A percentile compares a stretch with the other conserved stretches of the same genome.
These are phyloP conservation scores for Coemansia sp. DNA, from an alignment of 192 early-diverging fungal genomes.

Conservation along the genomic window DNA sequence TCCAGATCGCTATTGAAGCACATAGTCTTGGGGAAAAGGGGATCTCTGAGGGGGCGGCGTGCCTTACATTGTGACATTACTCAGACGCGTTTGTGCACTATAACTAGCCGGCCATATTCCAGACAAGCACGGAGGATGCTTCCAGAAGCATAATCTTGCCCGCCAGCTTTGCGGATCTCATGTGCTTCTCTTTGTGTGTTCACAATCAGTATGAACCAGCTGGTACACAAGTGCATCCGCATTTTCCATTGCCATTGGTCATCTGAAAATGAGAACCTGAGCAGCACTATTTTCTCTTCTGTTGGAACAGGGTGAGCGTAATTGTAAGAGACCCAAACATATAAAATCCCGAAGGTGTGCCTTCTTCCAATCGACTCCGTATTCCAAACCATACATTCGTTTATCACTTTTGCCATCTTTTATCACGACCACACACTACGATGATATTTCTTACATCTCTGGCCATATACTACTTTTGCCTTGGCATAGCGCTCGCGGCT, in stretches of 20 bases:
- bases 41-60: neutral
- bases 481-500: neutral
- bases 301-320: neutral
- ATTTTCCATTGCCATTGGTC: neutral
- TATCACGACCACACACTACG: neutral
- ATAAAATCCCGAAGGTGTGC: too few relatives aligned
- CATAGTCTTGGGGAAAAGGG: neutral
- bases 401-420: neutral
- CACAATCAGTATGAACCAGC: constrained; percentile 2
- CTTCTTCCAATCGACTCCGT: neutral
- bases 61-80: neutral
- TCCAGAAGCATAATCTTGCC: neutral
- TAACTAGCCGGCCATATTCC: neutral
- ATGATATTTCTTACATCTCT: neutral
- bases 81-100: neutral
- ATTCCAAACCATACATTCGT: neutral
- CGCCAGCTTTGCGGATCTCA: neutral
- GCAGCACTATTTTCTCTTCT: neutral
- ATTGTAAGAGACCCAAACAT: too few relatives aligned
- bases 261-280: neutral
- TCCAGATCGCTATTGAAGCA: neutral
- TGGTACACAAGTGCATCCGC: constrained; percentile 1
- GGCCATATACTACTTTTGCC: neutral
- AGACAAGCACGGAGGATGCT: neutral
- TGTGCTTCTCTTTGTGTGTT: neutral